Evolutionary conservation across 176 grass and related monocot species (phyloP), one percentile per base, ranked within the genome.

Genomic region (Eleusine coracana): DNA sequence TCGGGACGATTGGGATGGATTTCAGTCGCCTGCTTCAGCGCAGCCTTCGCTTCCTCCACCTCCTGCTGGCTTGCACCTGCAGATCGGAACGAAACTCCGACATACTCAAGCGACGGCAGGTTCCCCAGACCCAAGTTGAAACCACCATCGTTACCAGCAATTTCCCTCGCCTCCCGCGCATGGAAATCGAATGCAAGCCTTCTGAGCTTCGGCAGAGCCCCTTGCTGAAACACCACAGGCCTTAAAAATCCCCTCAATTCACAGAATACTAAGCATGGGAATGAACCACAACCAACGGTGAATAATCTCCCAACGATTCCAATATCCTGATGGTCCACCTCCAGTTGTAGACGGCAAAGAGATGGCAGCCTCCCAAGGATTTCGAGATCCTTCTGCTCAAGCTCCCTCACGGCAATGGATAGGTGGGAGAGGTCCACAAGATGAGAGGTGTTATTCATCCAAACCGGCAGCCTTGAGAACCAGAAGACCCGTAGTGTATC

Each of bases 401-500:
- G 7, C 20, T 75, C 5, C 20, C 10, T 56, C 4, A 58, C 51
- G 2, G 18, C 36, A 16, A 75, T 58, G 40, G 2, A 6, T 23
- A 70, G 68, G 4, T 5, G 0, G 10, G 3, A 3, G 21, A 70
- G 11, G 21, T 70, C 40, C 0, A 1, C 4, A 7, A 45, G 16
- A 23, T 10, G 2, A 0, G 12, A 63, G 4, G 17, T 23, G 7
- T 52, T 18, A 21, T 72, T 38, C 3, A 82, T 37, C 69, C 68
- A 72, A 0, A 0, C 25, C 0, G 68, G 80, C 40, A 73, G 28
- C 16, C 3, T 8, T 7, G 16, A 36, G 54, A 61, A 82, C 13
- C 68, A 71, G 0, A 0, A 46, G 37, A 15, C 4, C 37, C 0
- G 0, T 0, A 0, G 0, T 11, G 1, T 6, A 0, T 0, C 0